Conservation (phyloP, 1,284 basidiomycete species). For the Somion occarium region DNA sequence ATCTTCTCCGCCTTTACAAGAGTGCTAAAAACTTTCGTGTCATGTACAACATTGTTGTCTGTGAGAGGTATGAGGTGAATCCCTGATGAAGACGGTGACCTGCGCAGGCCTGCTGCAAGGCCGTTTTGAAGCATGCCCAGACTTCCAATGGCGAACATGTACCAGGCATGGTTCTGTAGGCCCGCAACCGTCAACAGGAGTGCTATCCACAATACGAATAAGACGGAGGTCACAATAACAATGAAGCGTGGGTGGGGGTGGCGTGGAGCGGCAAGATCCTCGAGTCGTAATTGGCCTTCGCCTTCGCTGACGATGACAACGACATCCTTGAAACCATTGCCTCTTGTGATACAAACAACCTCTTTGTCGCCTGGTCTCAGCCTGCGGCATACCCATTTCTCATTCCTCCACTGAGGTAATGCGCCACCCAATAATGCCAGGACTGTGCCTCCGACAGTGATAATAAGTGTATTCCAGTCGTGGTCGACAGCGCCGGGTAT, state of each 20-base stretch:
- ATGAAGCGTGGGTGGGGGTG: slow-evolving; percentile 12
- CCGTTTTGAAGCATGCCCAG: slow-evolving; percentile 23
- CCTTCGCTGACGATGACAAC: slow-evolving; percentile 27
- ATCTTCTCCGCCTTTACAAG: slow-evolving; percentile 16
- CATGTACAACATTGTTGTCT: too few relatives aligned
- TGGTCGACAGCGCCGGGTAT: slow-evolving; percentile 17
- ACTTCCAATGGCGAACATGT: slow-evolving; percentile 17
- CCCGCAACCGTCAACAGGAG: slow-evolving; percentile 19
- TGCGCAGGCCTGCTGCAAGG: slow-evolving; percentile 16
- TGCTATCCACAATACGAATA: slow-evolving; percentile 17
- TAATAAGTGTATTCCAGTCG: slow-evolving; percentile 20
- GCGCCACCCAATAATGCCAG: slow-evolving; percentile 15
- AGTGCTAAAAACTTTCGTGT: slow-evolving; percentile 21
- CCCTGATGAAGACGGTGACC: slow-evolving; percentile 16
- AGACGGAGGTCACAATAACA: slow-evolving; percentile 11
- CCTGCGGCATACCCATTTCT: slow-evolving; percentile 26
- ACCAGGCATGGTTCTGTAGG: slow-evolving; percentile 17
- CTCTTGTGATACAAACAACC: slow-evolving; percentile 26
- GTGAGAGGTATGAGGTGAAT: slow-evolving; percentile 15
- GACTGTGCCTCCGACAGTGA: slow-evolving; percentile 11
- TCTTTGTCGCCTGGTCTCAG: slow-evolving; percentile 13
- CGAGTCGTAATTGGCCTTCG: slow-evolving; percentile 21
- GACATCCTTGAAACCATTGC: slow-evolving; percentile 27
- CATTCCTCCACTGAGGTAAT: slow-evolving; percentile 28
- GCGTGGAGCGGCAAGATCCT: slow-evolving; percentile 25